Percentiles rank a stretch among this genome's conserved stretches.
Evolutionary conservation across 495 filamentous ascomycete species (phyloP).

Genomic region (Xylaria castorea): DNA sequence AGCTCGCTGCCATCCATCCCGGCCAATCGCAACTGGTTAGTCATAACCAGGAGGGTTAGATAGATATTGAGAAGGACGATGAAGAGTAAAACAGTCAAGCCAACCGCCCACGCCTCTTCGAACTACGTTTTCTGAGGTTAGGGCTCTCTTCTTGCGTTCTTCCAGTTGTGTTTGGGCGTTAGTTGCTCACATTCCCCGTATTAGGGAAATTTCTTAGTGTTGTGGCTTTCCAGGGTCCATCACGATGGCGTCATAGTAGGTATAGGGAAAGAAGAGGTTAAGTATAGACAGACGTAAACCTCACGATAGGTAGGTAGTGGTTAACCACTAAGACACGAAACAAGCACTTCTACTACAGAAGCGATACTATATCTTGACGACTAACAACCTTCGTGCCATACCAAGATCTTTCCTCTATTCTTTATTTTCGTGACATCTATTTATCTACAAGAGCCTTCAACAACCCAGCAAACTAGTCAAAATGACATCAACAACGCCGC

Average conservation of each 20-base stretch:
- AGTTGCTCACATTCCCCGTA: constrained; percentile 21
- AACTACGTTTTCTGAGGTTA: background rate
- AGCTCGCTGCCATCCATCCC: background rate
- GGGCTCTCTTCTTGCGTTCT: background rate
- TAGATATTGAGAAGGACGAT: background rate
- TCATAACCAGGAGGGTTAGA: background rate
- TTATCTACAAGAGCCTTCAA: background rate
- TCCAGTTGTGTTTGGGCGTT: background rate
- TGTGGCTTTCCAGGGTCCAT: background rate
- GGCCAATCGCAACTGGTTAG: background rate
- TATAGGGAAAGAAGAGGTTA: background rate
- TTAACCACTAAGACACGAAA: background rate
- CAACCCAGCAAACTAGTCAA: background rate
- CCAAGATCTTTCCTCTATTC: background rate
- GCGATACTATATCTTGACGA: background rate
- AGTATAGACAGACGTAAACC: background rate
- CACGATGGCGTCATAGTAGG: background rate
- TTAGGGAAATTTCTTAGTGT: background rate
- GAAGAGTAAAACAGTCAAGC: background rate
- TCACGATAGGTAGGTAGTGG: background rate
- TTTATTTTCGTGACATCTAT: background rate
- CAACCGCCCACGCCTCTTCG: background rate
- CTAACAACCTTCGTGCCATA: background rate
- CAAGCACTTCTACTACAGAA: background rate
- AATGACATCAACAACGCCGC: constrained; percentile 20